phyloP scores from a whole-genome alignment of 169 alveolate species.

The Perkinsus olseni region DNA sequence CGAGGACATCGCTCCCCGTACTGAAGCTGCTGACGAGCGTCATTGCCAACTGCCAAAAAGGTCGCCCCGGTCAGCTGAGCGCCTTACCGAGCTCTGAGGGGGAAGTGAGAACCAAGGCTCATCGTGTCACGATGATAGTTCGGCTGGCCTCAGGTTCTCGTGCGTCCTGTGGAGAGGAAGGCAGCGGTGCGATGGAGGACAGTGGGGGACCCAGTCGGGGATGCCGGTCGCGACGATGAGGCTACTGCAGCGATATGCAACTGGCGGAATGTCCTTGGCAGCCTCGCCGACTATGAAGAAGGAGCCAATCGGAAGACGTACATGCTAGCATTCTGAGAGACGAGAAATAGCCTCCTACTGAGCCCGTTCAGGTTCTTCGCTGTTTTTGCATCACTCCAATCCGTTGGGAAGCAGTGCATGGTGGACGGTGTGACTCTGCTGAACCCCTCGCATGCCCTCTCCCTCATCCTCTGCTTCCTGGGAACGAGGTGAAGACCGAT shows the following conservation, averaged over 20 bases:
- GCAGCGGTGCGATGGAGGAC: neutral
- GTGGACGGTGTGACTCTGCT: neutral
- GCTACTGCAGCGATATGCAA: neutral
- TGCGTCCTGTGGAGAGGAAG: neutral
- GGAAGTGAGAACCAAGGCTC: neutral
- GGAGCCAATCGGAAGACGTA: neutral
- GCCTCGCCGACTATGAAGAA: neutral
- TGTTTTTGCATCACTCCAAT: neutral
- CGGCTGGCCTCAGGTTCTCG: neutral
- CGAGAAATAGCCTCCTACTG: too few relatives aligned
- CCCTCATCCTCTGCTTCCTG: neutral
- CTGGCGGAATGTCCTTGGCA: neutral
- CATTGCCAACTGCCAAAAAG: neutral
- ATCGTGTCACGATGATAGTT: neutral
- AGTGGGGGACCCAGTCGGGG: neutral
- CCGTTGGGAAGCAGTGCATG: neutral
- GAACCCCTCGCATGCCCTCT: neutral
- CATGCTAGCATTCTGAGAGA: neutral
- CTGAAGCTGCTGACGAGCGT: neutral
- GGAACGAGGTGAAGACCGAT: neutral
- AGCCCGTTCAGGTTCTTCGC: neutral
- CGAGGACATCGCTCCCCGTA: neutral
- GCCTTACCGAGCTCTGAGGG: neutral
- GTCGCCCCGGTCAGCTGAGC: neutral
- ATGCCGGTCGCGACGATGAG: neutral